Conservation (phyloP, 2,329 filamentous ascomycete genomes). For the Neocucurbitaria cava region DNA sequence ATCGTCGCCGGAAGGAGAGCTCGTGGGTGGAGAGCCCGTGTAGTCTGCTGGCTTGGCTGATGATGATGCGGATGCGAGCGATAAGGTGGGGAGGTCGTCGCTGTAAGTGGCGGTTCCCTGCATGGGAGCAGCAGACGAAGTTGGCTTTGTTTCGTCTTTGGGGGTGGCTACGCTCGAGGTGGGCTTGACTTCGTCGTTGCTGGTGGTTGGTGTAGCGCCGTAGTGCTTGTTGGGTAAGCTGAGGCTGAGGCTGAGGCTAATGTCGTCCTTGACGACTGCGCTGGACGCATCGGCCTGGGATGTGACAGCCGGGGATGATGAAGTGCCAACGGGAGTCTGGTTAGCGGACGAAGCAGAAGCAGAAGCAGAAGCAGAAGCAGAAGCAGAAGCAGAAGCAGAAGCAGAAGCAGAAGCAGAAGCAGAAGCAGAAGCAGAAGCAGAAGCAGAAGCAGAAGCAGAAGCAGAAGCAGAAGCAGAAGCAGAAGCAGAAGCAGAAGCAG, state of each 20-base stretch:
- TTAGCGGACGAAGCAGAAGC: constrained; percentile 2
- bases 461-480: constrained; percentile 17
- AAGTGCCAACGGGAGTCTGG: constrained; percentile 6
- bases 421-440: constrained; percentile 17
- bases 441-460: constrained; percentile 5
- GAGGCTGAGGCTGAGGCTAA: constrained; percentile 5
- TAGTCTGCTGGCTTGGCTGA: constrained; percentile 12
- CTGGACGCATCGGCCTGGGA: constrained; percentile 3
- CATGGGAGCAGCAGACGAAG: constrained; percentile 2
- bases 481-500: constrained; percentile 5
- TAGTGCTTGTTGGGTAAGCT: constrained; percentile 20
- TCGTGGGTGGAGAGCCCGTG: constrained; percentile 5
- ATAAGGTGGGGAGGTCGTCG: constrained; percentile 4
- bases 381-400: constrained; percentile 13
- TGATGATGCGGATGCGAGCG: constrained; percentile 13
- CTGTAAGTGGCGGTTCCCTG: constrained; percentile 3
- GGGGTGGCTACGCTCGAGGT: constrained; percentile 1
- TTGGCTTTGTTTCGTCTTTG: neutral
- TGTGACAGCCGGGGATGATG: constrained; percentile 11
- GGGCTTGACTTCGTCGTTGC: constrained; percentile 5
- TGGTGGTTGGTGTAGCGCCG: neutral
- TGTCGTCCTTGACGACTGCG: constrained; percentile 2
- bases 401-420: constrained; percentile 8
- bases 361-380: constrained; percentile 10
- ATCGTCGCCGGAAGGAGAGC: neutral